Evolutionary conservation across 2,329 filamentous ascomycete species (phyloP), one percentile per base, ranked within the genome.

Genomic region (Diplodia scrobiculata): DNA sequence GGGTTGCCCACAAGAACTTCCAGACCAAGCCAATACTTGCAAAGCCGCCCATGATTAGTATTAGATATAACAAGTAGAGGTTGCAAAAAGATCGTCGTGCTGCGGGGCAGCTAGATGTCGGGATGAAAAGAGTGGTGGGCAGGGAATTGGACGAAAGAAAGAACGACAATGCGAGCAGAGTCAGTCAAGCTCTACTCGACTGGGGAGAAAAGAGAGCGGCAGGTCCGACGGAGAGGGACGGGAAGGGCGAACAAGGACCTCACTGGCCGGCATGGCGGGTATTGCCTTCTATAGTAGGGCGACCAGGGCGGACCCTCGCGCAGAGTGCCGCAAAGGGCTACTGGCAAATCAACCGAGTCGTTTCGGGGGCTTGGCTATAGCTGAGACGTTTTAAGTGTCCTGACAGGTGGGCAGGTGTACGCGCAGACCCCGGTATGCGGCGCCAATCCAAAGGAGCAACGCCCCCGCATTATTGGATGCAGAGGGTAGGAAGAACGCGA

Each of bases 1-100:
- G n/a, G 17, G 6, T 14, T n/a, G 68, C 75, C 65, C 71, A 77
- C 76, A 71, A 70, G 66, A 75, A 77, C 67, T 77, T 77, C 72
- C 76, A 78, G 34, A 74, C 75, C 71, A 77, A 69, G 62, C 75
- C 69, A 48, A 77, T 66, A 36, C 73, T 65, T 25, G 74, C 75
- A 63, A 77, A 77, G 59, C 64, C 63, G 34, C 63, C 58, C 67
- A 68, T 68, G 63, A 52, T 68, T 62, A 67, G 51, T 53, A 63
- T 53, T 60, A 55, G 41, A 41, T 47, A 21, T 62, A 45, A 45
- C n/a, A 21, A n/a, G 13, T 36, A 51, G 51, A 19, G 25, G 14
- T 53, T 9, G 48, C 27, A 59, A 19, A 55, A 59, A 59, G 34
- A 52, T 36, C 36, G 41, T 10, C n/a, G 19, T 58, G 63, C 38